Evolutionary conservation across 78 protist genomes (phyloP).

Genomic region (Pelomyxa schiedti): DNA sequence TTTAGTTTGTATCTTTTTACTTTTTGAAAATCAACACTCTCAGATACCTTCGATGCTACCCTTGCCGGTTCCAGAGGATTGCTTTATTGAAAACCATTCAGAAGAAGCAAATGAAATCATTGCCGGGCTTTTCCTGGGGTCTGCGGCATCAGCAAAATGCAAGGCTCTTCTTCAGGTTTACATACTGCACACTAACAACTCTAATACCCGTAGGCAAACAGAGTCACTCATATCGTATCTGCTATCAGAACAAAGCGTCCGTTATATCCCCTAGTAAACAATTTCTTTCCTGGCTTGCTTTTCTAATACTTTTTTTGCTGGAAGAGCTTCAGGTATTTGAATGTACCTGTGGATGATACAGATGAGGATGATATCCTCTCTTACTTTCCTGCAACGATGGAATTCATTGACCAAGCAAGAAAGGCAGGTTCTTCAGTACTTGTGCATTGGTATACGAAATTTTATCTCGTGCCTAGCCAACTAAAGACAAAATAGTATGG

Average conservation of each 20-base stretch:
- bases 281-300: not conserved
- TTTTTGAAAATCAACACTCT: too few species aligned
- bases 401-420: conserved; percentile 37
- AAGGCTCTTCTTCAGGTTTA: conserved; percentile 12
- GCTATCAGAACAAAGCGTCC: not conserved
- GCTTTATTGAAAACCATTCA: too few species aligned
- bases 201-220: conserved; percentile 30
- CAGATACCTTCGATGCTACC: too few species aligned
- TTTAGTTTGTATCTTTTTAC: too few species aligned
- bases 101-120: conserved; percentile 15
- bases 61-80: too few species aligned
- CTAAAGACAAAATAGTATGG: too few species aligned
- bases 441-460: conserved; percentile 59
- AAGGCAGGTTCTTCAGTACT: conserved; percentile 38
- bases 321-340: conserved; percentile 15
- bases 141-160: conserved; percentile 20
- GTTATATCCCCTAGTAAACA: not conserved
- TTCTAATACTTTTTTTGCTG: not conserved
- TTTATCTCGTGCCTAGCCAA: too few species aligned
- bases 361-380: conserved; percentile 1
- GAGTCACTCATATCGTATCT: not conserved
- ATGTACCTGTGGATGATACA: conserved; percentile 15
- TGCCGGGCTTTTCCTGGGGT: conserved; percentile 27
- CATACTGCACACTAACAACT: conserved; percentile 23
- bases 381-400: conserved; percentile 25